Conservation (phyloP, 768 basidiomycete genomes). For the Mycena sanguinolenta region DNA sequence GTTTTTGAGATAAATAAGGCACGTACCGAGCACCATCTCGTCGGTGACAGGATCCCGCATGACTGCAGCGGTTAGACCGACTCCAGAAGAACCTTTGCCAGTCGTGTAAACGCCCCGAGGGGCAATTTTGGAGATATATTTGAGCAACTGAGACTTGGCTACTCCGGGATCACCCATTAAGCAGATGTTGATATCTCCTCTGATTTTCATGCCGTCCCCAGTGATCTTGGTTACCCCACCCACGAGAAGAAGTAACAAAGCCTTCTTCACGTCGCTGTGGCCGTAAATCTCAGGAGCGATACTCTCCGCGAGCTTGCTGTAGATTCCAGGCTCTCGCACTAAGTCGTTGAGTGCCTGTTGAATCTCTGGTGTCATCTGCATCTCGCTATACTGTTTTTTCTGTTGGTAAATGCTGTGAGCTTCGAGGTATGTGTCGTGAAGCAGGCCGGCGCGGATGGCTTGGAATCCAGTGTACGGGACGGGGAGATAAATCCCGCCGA, state of each 20-base stretch:
- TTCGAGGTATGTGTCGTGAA: conserved; percentile 98
- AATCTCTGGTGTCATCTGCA: conserved; percentile 93
- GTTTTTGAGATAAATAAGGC: background rate
- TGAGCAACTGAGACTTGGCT: conserved; percentile 95
- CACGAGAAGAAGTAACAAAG: conserved; percentile 89
- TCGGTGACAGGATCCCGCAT: conserved; percentile 99
- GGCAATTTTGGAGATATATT: conserved; percentile 98
- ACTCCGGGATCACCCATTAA: conserved; percentile 99
- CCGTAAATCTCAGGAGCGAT: conserved; percentile 99
- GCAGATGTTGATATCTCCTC: conserved; percentile 97
- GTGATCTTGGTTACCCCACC: conserved; percentile 97
- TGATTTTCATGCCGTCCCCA: conserved; percentile 98
- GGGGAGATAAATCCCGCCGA: conserved; percentile 97
- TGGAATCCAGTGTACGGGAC: conserved; percentile 98
- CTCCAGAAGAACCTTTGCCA: conserved; percentile 97
- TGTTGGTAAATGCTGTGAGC: conserved; percentile 91
- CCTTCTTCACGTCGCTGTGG: conserved; percentile 97
- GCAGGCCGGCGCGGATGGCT: conserved; percentile 94
- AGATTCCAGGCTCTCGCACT: conserved; percentile 81
- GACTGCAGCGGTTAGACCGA: conserved; percentile 98
- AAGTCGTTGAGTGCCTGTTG: conserved; percentile 76
- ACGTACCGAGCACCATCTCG: conserved; percentile 97
- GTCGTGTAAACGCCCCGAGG: conserved; percentile 98
- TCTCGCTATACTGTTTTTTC: conserved; percentile 96
- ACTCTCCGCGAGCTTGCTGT: conserved; percentile 89